These are phyloP conservation scores for Alternaria consortialis DNA, from an alignment of 2,329 filamentous ascomycete genomes.

Conservation along the genomic window DNA sequence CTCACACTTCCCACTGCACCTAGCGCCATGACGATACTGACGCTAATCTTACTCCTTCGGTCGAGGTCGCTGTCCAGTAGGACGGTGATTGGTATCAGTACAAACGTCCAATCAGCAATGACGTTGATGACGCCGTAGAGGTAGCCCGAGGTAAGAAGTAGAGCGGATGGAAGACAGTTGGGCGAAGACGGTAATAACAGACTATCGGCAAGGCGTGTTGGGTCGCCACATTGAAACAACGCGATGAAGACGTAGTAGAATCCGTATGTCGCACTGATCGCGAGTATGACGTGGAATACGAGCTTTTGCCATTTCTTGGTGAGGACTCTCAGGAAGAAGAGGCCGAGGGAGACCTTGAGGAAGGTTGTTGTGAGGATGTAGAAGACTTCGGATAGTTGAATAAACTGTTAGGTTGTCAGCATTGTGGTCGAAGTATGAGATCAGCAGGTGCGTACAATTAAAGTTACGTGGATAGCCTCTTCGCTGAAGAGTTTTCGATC, in stretches of 20 bases:
- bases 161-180: constrained; percentile 35
- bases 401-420: constrained; percentile 29
- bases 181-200: constrained; percentile 17
- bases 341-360: constrained; percentile 55
- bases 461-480: constrained; percentile 23
- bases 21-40: constrained; percentile 55
- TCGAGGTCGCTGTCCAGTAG: constrained; percentile 56
- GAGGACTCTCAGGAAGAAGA: constrained; percentile 49
- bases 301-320: constrained; percentile 43
- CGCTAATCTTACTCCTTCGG: constrained; percentile 56
- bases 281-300: constrained; percentile 10
- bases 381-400: constrained; percentile 57
- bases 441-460: constrained; percentile 27
- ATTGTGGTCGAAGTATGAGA: too few species aligned
- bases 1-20: constrained; percentile 51
- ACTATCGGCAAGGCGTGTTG: constrained; percentile 34
- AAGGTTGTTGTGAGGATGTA: constrained; percentile 62
- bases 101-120: constrained; percentile 48
- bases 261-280: constrained; percentile 27
- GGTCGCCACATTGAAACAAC: constrained; percentile 44
- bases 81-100: constrained; percentile 45
- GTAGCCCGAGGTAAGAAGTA: constrained; percentile 40
- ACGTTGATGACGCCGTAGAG: constrained; percentile 45
- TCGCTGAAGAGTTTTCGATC: constrained; percentile 21
- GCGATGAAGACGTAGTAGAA: constrained; percentile 41